Percentiles rank a stretch among this genome's conserved stretches.
Evolutionary conservation across 2,329 filamentous ascomycete species (phyloP).

Genomic region (Fusarium stilboides): DNA sequence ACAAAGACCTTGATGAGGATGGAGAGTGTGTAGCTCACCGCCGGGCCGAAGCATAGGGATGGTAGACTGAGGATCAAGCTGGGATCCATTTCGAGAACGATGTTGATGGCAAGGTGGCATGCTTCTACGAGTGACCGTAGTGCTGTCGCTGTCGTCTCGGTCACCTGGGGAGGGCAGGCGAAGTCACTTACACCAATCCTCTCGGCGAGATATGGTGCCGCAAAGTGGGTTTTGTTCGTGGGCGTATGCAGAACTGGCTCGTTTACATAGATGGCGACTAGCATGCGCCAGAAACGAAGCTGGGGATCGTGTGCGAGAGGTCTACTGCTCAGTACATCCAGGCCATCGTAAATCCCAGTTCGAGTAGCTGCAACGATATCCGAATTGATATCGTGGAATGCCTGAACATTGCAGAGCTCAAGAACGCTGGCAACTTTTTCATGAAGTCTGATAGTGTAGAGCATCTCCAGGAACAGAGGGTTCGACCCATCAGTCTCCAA

Average conservation of each 20-base stretch:
- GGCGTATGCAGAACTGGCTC: slow-evolving; percentile 27
- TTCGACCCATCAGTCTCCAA: slow-evolving; percentile 11
- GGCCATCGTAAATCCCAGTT: background rate
- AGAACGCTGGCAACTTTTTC: slow-evolving; percentile 8
- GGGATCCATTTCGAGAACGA: slow-evolving; percentile 22
- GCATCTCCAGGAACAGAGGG: slow-evolving; percentile 25
- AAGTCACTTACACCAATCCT: slow-evolving; percentile 35
- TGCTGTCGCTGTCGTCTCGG: slow-evolving; percentile 5
- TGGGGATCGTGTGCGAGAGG: slow-evolving; percentile 16
- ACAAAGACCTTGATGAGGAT: slow-evolving; percentile 38
- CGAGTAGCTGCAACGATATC: background rate
- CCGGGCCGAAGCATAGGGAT: slow-evolving; percentile 33
- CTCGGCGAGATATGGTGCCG: slow-evolving; percentile 22
- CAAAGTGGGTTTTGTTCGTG: slow-evolving; percentile 35
- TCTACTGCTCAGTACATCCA: slow-evolving; percentile 20
- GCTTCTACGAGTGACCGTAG: slow-evolving; percentile 28
- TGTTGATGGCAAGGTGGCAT: slow-evolving; percentile 29
- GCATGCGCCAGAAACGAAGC: slow-evolving; percentile 32
- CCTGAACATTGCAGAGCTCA: slow-evolving; percentile 15
- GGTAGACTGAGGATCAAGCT: slow-evolving; percentile 23
- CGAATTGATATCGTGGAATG: slow-evolving; percentile 14
- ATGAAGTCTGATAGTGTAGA: slow-evolving; percentile 21
- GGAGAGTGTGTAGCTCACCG: slow-evolving; percentile 34
- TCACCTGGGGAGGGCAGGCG: slow-evolving; percentile 13
- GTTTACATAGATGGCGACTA: slow-evolving; percentile 19